Evolutionary conservation across 1,139 yeast species (phyloP).

Genomic region (Kodamaea ohmeri): DNA sequence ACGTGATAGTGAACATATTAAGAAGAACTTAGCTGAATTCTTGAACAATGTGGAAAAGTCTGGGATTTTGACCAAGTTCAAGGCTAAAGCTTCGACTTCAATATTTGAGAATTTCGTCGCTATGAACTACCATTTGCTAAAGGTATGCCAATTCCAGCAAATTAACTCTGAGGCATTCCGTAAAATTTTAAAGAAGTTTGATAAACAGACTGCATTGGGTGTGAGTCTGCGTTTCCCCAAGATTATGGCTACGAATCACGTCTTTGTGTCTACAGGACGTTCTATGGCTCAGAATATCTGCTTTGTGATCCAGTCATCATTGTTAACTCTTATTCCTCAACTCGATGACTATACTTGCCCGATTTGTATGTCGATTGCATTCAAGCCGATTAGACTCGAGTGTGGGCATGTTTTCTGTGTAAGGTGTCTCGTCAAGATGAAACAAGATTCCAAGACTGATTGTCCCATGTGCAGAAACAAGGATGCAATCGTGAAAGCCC

Average conservation of each 20-base stretch:
- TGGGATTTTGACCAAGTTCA: constrained; percentile 43
- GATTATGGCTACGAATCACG: constrained; percentile 44
- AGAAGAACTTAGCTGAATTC: constrained; percentile 43
- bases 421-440: constrained; percentile 65
- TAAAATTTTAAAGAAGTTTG: constrained; percentile 71
- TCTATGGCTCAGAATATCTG: constrained; percentile 58
- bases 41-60: constrained; percentile 41
- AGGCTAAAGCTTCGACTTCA: constrained; percentile 43
- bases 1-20: constrained; percentile 35
- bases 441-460: constrained; percentile 52
- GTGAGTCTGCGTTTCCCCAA: constrained; percentile 48
- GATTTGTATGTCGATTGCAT: constrained; percentile 66
- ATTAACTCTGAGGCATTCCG: constrained; percentile 62
- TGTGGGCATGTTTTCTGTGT: constrained; percentile 73
- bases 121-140: constrained; percentile 54
- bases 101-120: constrained; percentile 52
- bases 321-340: constrained; percentile 63
- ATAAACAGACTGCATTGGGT: constrained; percentile 63
- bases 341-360: constrained; percentile 75
- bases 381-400: constrained; percentile 60
- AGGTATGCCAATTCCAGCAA: constrained; percentile 59
- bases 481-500: constrained; percentile 55
- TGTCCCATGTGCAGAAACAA: constrained; percentile 67
- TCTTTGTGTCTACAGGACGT: constrained; percentile 39
- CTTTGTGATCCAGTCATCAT: constrained; percentile 51